Evolutionary conservation across 2,329 filamentous ascomycete genomes (phyloP).

Genomic region (Fusarium sp.): DNA sequence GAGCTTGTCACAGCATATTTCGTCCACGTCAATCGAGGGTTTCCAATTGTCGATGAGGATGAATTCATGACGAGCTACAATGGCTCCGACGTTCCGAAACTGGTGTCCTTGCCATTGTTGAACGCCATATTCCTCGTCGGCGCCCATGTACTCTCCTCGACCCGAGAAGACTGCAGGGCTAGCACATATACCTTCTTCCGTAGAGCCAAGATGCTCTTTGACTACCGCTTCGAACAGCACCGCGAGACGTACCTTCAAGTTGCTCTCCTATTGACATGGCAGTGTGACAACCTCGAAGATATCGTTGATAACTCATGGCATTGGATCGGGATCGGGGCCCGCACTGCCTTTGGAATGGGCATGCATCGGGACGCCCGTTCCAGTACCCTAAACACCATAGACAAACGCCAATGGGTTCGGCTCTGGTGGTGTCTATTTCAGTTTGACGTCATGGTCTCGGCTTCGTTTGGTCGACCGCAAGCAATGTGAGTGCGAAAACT

Average conservation of each 20-base stretch:
- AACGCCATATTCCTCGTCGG: conserved; percentile 64
- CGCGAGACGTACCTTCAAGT: conserved; percentile 66
- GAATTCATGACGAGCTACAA: conserved; percentile 63
- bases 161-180: conserved; percentile 54
- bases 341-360: conserved; percentile 65
- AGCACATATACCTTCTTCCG: conserved; percentile 62
- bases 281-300: conserved; percentile 66
- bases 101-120: conserved; percentile 61
- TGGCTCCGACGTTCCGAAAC: conserved; percentile 56
- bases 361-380: conserved; percentile 57
- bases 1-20: conserved; percentile 64
- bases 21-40: conserved; percentile 61
- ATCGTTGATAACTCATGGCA: conserved; percentile 64
- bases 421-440: conserved; percentile 58
- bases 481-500: conserved; percentile 53
- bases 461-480: conserved; percentile 62
- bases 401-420: conserved; percentile 53
- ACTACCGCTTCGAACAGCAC: conserved; percentile 65
- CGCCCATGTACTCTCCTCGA: conserved; percentile 59
- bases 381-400: conserved; percentile 46
- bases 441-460: conserved; percentile 52
- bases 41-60: conserved; percentile 64
- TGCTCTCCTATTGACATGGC: conserved; percentile 66
- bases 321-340: conserved; percentile 65
- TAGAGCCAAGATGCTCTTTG: conserved; percentile 64